Conservation (phyloP, 2,329 filamentous ascomycete species). For the Pseudogymnoascus sp. region DNA sequence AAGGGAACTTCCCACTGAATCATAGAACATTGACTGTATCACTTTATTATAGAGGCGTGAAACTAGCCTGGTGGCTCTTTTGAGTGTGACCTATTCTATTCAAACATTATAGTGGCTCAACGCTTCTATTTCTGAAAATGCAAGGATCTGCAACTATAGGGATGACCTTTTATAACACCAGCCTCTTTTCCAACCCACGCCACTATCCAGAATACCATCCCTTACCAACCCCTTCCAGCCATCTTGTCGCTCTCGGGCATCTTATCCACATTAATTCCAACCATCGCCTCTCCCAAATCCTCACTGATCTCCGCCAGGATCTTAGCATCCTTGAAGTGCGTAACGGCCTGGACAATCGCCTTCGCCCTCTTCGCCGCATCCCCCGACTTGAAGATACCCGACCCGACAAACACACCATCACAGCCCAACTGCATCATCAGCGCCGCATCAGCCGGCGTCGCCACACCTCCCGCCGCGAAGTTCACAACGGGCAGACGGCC, state of each 20-base stretch:
- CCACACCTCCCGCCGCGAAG: slow-evolving; percentile 97
- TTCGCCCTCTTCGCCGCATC: slow-evolving; percentile 82
- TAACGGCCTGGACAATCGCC: slow-evolving; percentile 90
- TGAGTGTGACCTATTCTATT: background rate
- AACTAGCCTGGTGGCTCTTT: too few relatives aligned
- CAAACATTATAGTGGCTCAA: background rate
- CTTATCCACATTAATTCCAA: slow-evolving; percentile 77
- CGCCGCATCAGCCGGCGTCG: slow-evolving; percentile 94
- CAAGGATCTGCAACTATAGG: background rate
- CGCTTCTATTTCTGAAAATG: background rate
- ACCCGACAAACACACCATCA: slow-evolving; percentile 95
- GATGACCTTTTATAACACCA: background rate
- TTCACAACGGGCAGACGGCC: slow-evolving; percentile 91
- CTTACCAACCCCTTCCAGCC: slow-evolving; percentile 80
- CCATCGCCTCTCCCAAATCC: slow-evolving; percentile 95
- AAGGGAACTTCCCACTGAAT: background rate
- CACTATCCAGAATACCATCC: slow-evolving; percentile 28
- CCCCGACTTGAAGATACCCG: slow-evolving; percentile 94
- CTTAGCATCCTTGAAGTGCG: slow-evolving; percentile 79
- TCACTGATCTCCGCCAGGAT: slow-evolving; percentile 79
- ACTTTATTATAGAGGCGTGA: background rate
- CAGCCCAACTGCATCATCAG: slow-evolving; percentile 99
- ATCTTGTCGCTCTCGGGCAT: slow-evolving; percentile 76
- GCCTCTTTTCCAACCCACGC: background rate
- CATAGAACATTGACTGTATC: background rate